Evolutionary conservation across 2,329 filamentous ascomycete species (phyloP), one percentile per base, ranked within the genome.

Genomic region (Pestalotiopsis sp.): DNA sequence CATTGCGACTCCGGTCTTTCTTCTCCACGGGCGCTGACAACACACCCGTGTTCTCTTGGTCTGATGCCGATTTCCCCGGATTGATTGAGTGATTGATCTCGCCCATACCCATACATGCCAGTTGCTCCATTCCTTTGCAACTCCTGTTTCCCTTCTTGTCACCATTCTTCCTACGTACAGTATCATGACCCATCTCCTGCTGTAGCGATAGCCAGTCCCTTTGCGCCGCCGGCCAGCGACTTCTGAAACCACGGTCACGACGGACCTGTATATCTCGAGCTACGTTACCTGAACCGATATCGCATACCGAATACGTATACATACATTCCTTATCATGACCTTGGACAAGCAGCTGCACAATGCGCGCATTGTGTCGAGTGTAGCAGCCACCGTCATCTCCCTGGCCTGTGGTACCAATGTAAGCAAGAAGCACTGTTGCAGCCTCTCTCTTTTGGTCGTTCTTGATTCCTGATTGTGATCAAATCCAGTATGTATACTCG

Each of bases 341-440:
- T 76, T 83, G 65, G 84, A 87, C 72, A 81, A 80, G 41, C 80
- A 84, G 63, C 82, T 89, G 73, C 84, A 87, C 72, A 88, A 85
- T 76, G 90, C 90, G 71, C 92, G 95, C 74, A 85, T 97, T 67
- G 82, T 96, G 68, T 95, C 95, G 72, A 95, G 95, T 75, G 84
- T 95, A 69, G 94, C 95, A 64, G 94, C 94, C 36, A 97, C 94
- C 17, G 79, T 90, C 72, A 94, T 98, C 71, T 90, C 95, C 17
- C 85, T 98, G 69, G 94, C 95, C 70, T 97, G 95, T 80, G 96
- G 96, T 70, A 97, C 95, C 71, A 98, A 98, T 80, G 94, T 97
- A 82, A 76, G 90, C 81, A 36, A 36, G 31, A 36, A 36, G 2
- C 7, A 36, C 31, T 36, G 31, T 36, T 36, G 31, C 31, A 9